Percentiles rank a stretch among this genome's conserved stretches.
Evolutionary conservation across 768 basidiomycete genomes (phyloP).

Genomic region (Pulveroboletus sp.): DNA sequence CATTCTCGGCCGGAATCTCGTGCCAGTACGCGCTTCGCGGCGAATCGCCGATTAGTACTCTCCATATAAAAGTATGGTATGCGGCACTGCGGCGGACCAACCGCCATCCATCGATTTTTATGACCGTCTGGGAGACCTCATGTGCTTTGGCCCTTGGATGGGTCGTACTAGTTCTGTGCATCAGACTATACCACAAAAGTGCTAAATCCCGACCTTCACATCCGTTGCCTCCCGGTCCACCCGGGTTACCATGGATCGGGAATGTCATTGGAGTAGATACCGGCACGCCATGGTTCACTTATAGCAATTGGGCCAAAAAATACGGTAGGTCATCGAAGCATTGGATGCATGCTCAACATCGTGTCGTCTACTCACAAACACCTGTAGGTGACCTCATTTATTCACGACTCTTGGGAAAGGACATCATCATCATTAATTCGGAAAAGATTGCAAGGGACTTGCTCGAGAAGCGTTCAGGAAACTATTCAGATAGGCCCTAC

Average conservation of each 20-base stretch:
- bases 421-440: constrained; percentile 34
- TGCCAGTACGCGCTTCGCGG: too few species aligned
- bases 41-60: too few species aligned
- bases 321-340: constrained; percentile 1
- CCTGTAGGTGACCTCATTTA: constrained; percentile 5
- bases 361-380: not conserved
- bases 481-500: constrained; percentile 31
- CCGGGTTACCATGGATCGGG: not conserved
- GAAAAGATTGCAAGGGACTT: constrained; percentile 33
- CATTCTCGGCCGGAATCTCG: too few species aligned
- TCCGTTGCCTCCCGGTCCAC: constrained; percentile 2
- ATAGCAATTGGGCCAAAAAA: not conserved
- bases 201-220: not conserved
- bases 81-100: not conserved
- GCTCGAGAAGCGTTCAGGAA: constrained; percentile 36
- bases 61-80: not conserved
- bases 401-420: not conserved
- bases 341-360: too few species aligned
- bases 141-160: not conserved
- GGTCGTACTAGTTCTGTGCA: not conserved
- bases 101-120: too few species aligned
- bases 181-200: not conserved
- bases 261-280: not conserved
- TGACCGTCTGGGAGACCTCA: not conserved
- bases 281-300: not conserved